Percentiles rank a stretch among this genome's conserved stretches.
Evolutionary conservation across 1,284 basidiomycete species (phyloP).

Genomic region (Apiotrichum sp.): DNA sequence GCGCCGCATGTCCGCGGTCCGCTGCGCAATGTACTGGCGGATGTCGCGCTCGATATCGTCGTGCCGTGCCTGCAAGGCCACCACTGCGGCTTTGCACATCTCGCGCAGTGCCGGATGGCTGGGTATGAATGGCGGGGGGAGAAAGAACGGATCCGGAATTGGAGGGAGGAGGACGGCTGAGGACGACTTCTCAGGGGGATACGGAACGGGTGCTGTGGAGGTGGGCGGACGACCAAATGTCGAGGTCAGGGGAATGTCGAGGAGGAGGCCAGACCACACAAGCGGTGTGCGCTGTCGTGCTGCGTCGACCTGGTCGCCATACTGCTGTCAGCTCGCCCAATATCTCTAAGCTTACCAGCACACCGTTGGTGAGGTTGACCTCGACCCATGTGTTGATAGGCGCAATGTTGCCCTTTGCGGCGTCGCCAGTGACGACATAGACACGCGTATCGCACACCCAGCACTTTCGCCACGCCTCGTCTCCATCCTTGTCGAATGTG

Average conservation of each 20-base stretch:
- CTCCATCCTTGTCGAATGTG: conserved; percentile 9
- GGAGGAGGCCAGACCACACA: conserved; percentile 23
- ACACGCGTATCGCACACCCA: conserved; percentile 30
- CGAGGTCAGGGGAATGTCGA: conserved; percentile 12
- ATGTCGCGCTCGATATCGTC: conserved; percentile 36
- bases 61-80: conserved; percentile 26
- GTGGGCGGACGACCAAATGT: conserved; percentile 17
- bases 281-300: conserved; percentile 6
- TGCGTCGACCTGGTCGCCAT: conserved; percentile 21
- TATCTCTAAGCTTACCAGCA: conserved; percentile 23
- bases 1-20: conserved; percentile 30
- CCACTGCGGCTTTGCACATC: conserved; percentile 35
- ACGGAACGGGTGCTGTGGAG: conserved; percentile 19
- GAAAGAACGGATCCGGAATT: conserved; percentile 46
- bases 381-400: conserved; percentile 27
- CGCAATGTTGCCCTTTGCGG: conserved; percentile 10
- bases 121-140: conserved; percentile 49
- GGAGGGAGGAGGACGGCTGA: conserved; percentile 21
- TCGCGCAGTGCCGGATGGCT: conserved; percentile 41
- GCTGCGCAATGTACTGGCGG: conserved; percentile 25
- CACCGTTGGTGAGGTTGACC: conserved; percentile 24
- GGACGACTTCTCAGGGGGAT: not conserved
- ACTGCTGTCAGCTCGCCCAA: conserved; percentile 14
- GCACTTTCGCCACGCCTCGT: conserved; percentile 32
- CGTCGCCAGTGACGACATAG: conserved; percentile 20